Evolutionary conservation across 352 stramenopile species (phyloP).

Genomic region (Pythium plurisporium): DNA sequence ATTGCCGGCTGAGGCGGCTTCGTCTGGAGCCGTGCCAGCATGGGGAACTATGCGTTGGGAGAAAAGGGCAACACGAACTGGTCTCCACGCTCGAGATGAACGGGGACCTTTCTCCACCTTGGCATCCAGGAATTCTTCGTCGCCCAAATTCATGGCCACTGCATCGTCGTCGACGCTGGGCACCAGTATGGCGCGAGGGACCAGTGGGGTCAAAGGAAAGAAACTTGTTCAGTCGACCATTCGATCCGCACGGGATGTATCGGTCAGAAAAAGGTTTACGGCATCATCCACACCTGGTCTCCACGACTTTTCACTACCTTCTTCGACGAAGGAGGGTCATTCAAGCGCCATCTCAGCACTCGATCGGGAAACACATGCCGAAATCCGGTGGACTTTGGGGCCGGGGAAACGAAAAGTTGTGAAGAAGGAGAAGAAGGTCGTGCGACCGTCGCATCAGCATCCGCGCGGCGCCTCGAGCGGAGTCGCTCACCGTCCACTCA

Average conservation of each 20-base stretch:
- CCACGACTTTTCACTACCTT: slow-evolving; percentile 12
- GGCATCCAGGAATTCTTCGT: background rate
- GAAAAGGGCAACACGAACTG: slow-evolving; percentile 31
- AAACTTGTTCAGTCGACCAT: slow-evolving; percentile 15
- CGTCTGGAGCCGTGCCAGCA: slow-evolving; percentile 22
- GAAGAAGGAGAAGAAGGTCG: slow-evolving; percentile 29
- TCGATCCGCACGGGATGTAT: slow-evolving; percentile 11
- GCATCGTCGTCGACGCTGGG: slow-evolving; percentile 1
- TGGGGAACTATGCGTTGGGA: slow-evolving; percentile 41
- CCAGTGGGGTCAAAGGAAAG: background rate
- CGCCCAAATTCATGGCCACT: slow-evolving; percentile 8
- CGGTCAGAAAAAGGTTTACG: slow-evolving; percentile 11
- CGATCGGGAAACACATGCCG: slow-evolving; percentile 9
- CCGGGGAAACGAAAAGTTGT: slow-evolving; percentile 24
- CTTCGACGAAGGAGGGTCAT: background rate
- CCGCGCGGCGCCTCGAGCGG: background rate
- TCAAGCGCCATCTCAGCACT: background rate
- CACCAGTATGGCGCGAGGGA: background rate
- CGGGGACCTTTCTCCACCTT: background rate
- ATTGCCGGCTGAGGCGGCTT: background rate
- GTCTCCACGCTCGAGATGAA: slow-evolving; percentile 7
- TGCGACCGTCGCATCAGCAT: slow-evolving; percentile 2
- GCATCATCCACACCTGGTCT: background rate
- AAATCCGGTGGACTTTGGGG: slow-evolving; percentile 25
- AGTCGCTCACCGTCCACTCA: slow-evolving; percentile 2